A percentile compares a stretch with the other conserved stretches of the same genome.
phyloP scores from a whole-genome alignment of 768 basidiomycete genomes.

The Brasilioporus rufonigricans region DNA sequence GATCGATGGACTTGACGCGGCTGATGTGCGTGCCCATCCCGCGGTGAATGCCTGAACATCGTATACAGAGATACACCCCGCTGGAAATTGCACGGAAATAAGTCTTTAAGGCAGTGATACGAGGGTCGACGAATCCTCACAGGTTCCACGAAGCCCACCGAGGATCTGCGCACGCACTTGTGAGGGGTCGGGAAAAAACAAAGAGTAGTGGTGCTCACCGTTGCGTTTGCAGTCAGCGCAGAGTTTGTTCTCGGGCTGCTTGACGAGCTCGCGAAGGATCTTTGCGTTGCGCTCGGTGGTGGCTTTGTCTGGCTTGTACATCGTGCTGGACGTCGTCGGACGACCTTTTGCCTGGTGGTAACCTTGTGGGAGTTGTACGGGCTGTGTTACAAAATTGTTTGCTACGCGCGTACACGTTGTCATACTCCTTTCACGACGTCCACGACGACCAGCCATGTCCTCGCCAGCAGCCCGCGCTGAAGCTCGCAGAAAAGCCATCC shows the following conservation, averaged over 20 bases:
- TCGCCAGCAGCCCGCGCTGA: conserved; percentile 62
- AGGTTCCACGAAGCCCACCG: conserved; percentile 99
- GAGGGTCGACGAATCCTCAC: conserved; percentile 40
- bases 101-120: background rate
- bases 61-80: conserved; percentile 92
- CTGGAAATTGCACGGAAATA: conserved; percentile 36
- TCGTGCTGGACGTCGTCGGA: conserved; percentile 21
- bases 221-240: conserved; percentile 98
- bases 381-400: background rate
- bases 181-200: background rate
- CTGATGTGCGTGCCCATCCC: conserved; percentile 99
- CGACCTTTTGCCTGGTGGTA: background rate
- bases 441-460: conserved; percentile 18
- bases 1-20: conserved; percentile 95
- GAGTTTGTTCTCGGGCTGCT: conserved; percentile 85
- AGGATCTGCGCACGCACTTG: conserved; percentile 57
- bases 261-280: conserved; percentile 83
- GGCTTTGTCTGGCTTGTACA: conserved; percentile 72
- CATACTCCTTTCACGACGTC: conserved; percentile 5
- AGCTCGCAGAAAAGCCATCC: too few relatives aligned
- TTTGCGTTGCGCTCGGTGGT: conserved; percentile 78
- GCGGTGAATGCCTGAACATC: conserved; percentile 96
- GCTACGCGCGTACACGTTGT: conserved; percentile 7
- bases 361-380: background rate
- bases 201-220: conserved; percentile 50